Evolutionary conservation across 1,284 basidiomycete genomes (phyloP).

Genomic region (Trametes versicolor): DNA sequence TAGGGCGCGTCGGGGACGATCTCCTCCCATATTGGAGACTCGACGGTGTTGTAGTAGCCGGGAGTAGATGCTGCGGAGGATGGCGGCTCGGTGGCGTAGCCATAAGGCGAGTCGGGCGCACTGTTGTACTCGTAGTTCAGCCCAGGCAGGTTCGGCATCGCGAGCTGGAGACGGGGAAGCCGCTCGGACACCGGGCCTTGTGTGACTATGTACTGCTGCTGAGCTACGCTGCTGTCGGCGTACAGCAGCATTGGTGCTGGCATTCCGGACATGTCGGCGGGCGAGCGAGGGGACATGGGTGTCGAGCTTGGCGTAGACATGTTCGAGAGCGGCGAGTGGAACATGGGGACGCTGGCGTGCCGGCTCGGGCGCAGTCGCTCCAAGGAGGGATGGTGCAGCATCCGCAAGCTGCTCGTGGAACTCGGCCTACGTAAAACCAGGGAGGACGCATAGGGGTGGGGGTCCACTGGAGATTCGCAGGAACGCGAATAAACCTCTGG

Average conservation of each 20-base stretch:
- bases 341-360: conserved; percentile 28
- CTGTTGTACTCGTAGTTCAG: conserved; percentile 27
- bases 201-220: conserved; percentile 12
- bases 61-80: conserved; percentile 21
- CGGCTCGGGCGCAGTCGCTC: conserved; percentile 28
- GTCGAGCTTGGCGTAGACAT: conserved; percentile 31
- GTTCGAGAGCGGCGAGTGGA: conserved; percentile 32
- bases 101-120: conserved; percentile 26
- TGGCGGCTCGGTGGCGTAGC: conserved; percentile 19
- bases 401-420: conserved; percentile 32
- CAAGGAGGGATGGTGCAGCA: conserved; percentile 33
- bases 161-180: conserved; percentile 29
- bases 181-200: conserved; percentile 19
- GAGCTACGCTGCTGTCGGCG: conserved; percentile 10
- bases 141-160: conserved; percentile 28
- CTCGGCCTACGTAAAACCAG: conserved; percentile 28
- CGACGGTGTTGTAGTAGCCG: conserved; percentile 21
- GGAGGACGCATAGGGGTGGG: conserved; percentile 13
- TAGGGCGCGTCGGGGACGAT: conserved; percentile 11
- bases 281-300: conserved; percentile 8
- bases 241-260: conserved; percentile 18
- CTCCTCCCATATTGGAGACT: conserved; percentile 12
- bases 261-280: conserved; percentile 5
- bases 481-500: conserved; percentile 31
- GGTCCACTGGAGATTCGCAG: conserved; percentile 26